Base-by-base conservation (phyloP, 75 land plant genomes). In the Ceratopteris richardii region DNA sequence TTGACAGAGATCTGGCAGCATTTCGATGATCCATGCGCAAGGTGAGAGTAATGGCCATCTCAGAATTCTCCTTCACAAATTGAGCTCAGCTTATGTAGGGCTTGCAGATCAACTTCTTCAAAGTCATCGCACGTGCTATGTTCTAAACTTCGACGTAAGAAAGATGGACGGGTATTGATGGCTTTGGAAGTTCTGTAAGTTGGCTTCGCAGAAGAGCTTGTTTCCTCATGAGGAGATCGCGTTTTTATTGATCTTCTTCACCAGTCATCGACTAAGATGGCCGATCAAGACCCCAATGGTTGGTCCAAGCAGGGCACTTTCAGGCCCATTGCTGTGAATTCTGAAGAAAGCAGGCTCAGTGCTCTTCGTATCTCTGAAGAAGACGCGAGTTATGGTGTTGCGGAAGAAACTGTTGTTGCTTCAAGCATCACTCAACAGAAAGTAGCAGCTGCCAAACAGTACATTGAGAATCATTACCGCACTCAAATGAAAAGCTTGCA, bases 361-460 rank as follows among this genome's bases (percentile, higher is more conserved):
- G 48, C 48, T 20, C 48, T 46, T 5, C 4, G 14, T 4, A n/a
- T 46, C 21, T 46, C 48, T 4, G 14, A 46, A 20, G 48, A 46
- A 20, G 48, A 20, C 4, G 48, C 48, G 4, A 46, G 48, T 17
- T 14, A 17, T 3, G 14, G 48, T 20, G 14, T 17, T n/a, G 21
- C 48, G 17, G 28, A 23, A 26, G 54, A 52, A 14, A 26, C 18
- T 14, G 14, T 22, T 1, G 66, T 63, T 33, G 73, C 86, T 22
- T 81, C 85, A 11, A 78, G 61, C 57, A 37, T 65, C 24, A 84
- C 88, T 1, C 80, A 79, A 57, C 88, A 84, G 71, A 84, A 75
- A 43, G 88, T 84, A 24, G 88, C 88, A 0, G 88, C 88, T 26
- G 88, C 88, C 14, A 84, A 84, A 39, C 88, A 84, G 71, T 84